A percentile compares a stretch with the other conserved stretches of the same genome.
Conservation (phyloP, 306 rosid species). For the Prunus mongolica region DNA sequence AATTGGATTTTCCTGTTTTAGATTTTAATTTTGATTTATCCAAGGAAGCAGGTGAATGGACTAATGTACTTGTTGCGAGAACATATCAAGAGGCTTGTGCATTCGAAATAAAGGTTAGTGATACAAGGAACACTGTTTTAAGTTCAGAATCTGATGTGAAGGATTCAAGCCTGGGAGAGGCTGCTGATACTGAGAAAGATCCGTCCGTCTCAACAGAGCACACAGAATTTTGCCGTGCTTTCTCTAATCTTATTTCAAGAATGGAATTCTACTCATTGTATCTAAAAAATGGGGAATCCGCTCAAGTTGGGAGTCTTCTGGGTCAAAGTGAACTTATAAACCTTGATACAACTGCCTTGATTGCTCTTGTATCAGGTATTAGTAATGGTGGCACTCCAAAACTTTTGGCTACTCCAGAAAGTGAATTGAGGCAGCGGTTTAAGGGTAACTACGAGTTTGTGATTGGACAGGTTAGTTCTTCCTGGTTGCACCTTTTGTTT, state of each 20-base stretch:
- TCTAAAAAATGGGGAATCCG: slow-evolving; percentile 12
- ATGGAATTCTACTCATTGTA: slow-evolving; percentile 32
- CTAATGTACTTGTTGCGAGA: slow-evolving; percentile 43
- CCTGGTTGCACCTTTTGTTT: neutral
- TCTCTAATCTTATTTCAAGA: slow-evolving; percentile 41
- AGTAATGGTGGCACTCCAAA: slow-evolving; percentile 70
- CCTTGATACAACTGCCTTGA: slow-evolving; percentile 89
- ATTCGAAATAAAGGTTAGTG: slow-evolving; percentile 52
- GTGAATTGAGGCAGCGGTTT: slow-evolving; percentile 65
- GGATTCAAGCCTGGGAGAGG: slow-evolving; percentile 12
- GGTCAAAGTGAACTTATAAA: slow-evolving; percentile 48
- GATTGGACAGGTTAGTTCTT: slow-evolving; percentile 63
- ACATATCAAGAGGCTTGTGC: slow-evolving; percentile 51
- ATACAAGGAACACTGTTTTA: slow-evolving; percentile 17
- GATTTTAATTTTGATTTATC: slow-evolving; percentile 17
- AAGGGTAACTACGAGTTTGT: slow-evolving; percentile 89
- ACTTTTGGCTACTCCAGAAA: slow-evolving; percentile 73
- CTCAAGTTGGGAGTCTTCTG: slow-evolving; percentile 13
- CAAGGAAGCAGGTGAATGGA: slow-evolving; percentile 68
- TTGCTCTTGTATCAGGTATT: slow-evolving; percentile 81
- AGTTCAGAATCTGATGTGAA: slow-evolving; percentile 19
- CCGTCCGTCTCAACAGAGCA: slow-evolving; percentile 5
- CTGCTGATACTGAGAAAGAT: slow-evolving; percentile 23
- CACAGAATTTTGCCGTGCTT: slow-evolving; percentile 27
- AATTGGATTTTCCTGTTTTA: slow-evolving; percentile 43